Percentiles rank a stretch among this genome's conserved stretches.
Conservation (phyloP, 768 basidiomycete genomes). For the Guyanaporus albipodus region DNA sequence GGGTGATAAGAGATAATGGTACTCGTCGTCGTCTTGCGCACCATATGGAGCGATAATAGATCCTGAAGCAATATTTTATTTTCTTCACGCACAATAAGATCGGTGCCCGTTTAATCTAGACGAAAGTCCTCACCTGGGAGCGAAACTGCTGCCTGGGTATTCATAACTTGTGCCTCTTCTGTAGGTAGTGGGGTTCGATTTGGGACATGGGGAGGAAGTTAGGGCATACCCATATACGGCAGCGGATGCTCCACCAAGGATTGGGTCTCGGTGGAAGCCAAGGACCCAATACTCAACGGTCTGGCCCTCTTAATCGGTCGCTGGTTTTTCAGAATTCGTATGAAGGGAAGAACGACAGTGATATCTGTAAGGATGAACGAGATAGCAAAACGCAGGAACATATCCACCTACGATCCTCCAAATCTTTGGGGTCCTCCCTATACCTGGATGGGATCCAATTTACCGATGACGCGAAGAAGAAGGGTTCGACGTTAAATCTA, state of each 20-base stretch:
- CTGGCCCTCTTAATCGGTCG: slow-evolving; percentile 18
- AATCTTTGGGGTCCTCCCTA: slow-evolving; percentile 33
- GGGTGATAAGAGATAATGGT: slow-evolving; percentile 36
- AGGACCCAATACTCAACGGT: slow-evolving; percentile 17
- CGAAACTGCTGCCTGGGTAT: slow-evolving; percentile 30
- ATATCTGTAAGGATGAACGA: slow-evolving; percentile 33
- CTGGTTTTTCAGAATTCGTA: slow-evolving; percentile 35
- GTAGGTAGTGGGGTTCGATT: not conserved
- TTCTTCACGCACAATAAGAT: slow-evolving; percentile 3
- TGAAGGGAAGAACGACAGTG: slow-evolving; percentile 40
- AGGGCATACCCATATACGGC: slow-evolving; percentile 12
- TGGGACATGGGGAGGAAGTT: not conserved
- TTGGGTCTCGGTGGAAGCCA: not conserved
- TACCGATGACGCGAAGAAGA: slow-evolving; percentile 41
- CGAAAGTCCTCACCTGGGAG: slow-evolving; percentile 14
- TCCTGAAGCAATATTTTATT: slow-evolving; percentile 29
- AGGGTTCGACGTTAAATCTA: slow-evolving; percentile 42
- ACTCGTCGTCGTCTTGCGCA: slow-evolving; percentile 30
- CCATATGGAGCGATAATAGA: slow-evolving; percentile 37
- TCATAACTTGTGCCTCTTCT: slow-evolving; percentile 22
- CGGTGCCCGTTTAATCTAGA: not conserved
- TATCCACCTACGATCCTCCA: slow-evolving; percentile 37
- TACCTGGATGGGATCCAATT: slow-evolving; percentile 42
- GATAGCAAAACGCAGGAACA: not conserved
- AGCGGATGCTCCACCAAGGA: not conserved